Percentiles rank a stretch among this genome's conserved stretches.
phyloP scores from a whole-genome alignment of 805 yeast genomes.

The Starmerella riodocensis region DNA sequence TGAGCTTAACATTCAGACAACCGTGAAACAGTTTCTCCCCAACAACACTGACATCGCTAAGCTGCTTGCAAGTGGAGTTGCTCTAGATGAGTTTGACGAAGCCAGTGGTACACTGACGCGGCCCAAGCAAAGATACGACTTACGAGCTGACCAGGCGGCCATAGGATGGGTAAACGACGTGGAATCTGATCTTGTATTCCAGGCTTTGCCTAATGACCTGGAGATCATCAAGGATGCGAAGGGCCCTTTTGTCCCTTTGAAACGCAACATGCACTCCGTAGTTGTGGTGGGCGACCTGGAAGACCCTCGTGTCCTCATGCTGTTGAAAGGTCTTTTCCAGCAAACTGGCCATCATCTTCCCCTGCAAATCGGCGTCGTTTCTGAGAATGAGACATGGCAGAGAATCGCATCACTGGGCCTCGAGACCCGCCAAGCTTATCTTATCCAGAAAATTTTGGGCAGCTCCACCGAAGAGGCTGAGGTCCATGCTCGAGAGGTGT shows the following conservation, averaged over 20 bases:
- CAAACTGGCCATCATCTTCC: conserved; percentile 42
- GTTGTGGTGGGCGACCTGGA: conserved; percentile 56
- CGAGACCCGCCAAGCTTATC: conserved; percentile 17
- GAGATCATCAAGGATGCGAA: conserved; percentile 33
- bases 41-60: conserved; percentile 26
- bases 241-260: conserved; percentile 55
- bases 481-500: conserved; percentile 13
- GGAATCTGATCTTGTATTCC: conserved; percentile 42
- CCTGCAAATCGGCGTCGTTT: conserved; percentile 73
- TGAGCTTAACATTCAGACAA: conserved; percentile 27
- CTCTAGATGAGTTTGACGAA: conserved; percentile 12
- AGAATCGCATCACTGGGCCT: conserved; percentile 16
- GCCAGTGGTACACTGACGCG: neutral
- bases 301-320: conserved; percentile 38
- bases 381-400: conserved; percentile 31
- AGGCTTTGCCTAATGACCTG: conserved; percentile 34
- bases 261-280: conserved; percentile 62
- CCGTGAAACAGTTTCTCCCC: conserved; percentile 27
- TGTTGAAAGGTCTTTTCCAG: conserved; percentile 29
- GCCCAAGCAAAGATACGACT: conserved; percentile 26
- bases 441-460: conserved; percentile 13
- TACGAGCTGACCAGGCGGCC: conserved; percentile 23
- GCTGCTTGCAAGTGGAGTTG: conserved; percentile 11
- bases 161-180: conserved; percentile 69
- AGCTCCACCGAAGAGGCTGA: conserved; percentile 6